phyloP scores from a whole-genome alignment of 306 rosid species.

The Castanea crenata region DNA sequence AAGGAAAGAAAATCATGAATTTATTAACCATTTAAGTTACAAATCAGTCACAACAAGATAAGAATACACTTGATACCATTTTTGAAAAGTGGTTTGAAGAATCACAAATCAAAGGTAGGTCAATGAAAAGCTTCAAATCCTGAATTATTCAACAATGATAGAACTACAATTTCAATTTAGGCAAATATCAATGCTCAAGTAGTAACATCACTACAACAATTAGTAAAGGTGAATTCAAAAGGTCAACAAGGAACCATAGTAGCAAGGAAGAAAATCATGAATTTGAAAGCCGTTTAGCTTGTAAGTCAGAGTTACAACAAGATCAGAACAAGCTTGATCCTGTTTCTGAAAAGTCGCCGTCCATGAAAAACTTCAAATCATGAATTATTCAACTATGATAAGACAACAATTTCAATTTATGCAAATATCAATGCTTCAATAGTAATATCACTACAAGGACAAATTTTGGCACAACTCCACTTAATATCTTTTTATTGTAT shows the following conservation, averaged over 20 bases:
- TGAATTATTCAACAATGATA: neutral
- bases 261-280: slow-evolving; percentile 7
- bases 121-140: neutral
- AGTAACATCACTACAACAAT: neutral
- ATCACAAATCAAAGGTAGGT: neutral
- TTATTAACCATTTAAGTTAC: no score
- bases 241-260: slow-evolving; percentile 1
- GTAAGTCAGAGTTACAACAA: no score
- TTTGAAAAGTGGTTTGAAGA: neutral
- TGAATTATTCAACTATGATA: no score
- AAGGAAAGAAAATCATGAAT: neutral
- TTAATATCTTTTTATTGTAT: no score
- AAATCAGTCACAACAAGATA: neutral
- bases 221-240: neutral
- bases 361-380: no score
- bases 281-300: neutral
- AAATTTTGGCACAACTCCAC: no score
- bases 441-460: no score
- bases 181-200: neutral
- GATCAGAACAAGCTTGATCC: no score
- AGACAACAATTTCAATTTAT: no score
- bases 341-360: no score
- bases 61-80: neutral
- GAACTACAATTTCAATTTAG: neutral
- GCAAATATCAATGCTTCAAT: no score